phyloP scores from a whole-genome alignment of 345 rosid genomes.

The Noccaea caerulescens region DNA sequence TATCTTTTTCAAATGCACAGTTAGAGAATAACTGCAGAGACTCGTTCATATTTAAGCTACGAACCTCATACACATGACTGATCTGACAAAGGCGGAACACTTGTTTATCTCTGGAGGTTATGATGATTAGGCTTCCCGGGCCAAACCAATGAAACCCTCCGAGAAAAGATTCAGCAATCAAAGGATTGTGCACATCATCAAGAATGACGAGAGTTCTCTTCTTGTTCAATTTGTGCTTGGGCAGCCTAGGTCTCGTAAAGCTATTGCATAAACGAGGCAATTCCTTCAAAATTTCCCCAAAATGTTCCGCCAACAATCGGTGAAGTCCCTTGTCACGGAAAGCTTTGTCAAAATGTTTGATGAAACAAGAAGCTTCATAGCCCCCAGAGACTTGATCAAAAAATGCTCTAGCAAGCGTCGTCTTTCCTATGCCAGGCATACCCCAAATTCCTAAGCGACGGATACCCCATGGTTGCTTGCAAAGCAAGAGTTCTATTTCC shows the following conservation, averaged over 20 bases:
- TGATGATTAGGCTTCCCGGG: slow-evolving; percentile 29
- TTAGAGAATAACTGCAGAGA: slow-evolving; percentile 21
- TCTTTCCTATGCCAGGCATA: slow-evolving; percentile 39
- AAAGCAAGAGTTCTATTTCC: slow-evolving; percentile 10
- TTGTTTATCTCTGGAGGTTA: slow-evolving; percentile 32
- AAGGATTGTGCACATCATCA: slow-evolving; percentile 22
- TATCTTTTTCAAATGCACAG: not conserved
- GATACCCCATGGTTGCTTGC: slow-evolving; percentile 11
- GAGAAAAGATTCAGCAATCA: slow-evolving; percentile 17
- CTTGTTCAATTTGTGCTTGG: not conserved
- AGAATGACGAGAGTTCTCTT: slow-evolving; percentile 36
- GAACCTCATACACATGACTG: not conserved
- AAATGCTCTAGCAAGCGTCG: slow-evolving; percentile 12
- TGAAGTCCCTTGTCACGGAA: slow-evolving; percentile 9
- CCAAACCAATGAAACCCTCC: slow-evolving; percentile 21
- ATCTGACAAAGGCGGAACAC: slow-evolving; percentile 4
- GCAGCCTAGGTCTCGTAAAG: slow-evolving; percentile 17
- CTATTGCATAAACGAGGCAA: slow-evolving; percentile 20
- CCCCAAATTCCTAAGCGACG: slow-evolving; percentile 37
- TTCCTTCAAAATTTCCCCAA: not conserved
- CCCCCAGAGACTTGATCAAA: not conserved
- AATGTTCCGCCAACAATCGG: not conserved
- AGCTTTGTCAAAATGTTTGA: slow-evolving; percentile 11
- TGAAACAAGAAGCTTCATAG: slow-evolving; percentile 28
- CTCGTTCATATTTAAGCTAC: not conserved